These are phyloP conservation scores for Rhizopus sp. DNA, from an alignment of 371 early-diverging fungal species.

Conservation along the genomic window DNA sequence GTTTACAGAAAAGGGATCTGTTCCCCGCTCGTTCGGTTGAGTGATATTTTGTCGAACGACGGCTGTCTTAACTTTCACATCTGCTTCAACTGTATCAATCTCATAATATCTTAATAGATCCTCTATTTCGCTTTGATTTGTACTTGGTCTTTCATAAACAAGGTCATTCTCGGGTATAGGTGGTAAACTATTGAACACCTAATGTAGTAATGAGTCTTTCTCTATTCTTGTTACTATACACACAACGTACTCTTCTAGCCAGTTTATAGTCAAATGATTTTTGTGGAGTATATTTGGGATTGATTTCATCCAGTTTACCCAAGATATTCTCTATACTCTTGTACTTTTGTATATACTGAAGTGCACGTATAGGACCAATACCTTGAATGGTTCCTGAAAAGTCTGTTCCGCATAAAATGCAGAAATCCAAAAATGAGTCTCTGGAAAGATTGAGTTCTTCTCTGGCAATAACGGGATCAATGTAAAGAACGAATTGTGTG, in stretches of 20 bases:
- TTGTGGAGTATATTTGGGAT: slow-evolving; percentile 39
- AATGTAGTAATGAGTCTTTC: background rate
- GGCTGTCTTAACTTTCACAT: slow-evolving; percentile 17
- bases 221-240: background rate
- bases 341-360: slow-evolving; percentile 52
- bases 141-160: slow-evolving; percentile 13
- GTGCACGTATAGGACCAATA: slow-evolving; percentile 67
- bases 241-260: slow-evolving; percentile 47
- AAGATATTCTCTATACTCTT: slow-evolving; percentile 69
- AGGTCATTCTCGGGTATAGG: slow-evolving; percentile 28
- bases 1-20: slow-evolving; percentile 27
- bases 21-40: slow-evolving; percentile 19
- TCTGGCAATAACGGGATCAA: slow-evolving; percentile 60
- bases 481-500: slow-evolving; percentile 40
- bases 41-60: slow-evolving; percentile 22
- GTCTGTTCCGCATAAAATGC: slow-evolving; percentile 82
- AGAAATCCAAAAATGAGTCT: slow-evolving; percentile 68
- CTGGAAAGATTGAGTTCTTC: slow-evolving; percentile 52
- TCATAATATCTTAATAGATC: slow-evolving; percentile 39
- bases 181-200: slow-evolving; percentile 43
- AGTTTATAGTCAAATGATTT: slow-evolving; percentile 52
- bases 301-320: slow-evolving; percentile 19
- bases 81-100: slow-evolving; percentile 38
- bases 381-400: slow-evolving; percentile 67
- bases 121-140: slow-evolving; percentile 12